Conservation (phyloP, 495 filamentous ascomycete genomes). For the Cercophora sp. region DNA sequence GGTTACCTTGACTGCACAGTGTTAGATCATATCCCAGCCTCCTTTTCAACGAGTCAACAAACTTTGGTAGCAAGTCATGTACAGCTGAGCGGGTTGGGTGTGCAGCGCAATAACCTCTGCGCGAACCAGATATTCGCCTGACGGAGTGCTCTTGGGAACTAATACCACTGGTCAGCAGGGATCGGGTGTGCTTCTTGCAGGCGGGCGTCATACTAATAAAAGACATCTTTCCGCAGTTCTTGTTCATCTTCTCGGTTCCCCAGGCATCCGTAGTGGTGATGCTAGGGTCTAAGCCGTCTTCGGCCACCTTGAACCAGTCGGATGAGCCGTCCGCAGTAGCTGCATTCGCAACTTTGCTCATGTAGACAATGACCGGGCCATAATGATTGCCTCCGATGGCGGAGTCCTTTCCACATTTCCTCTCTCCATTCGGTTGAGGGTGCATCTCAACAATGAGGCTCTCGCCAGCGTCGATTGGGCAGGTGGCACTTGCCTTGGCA, state of each 20-base stretch:
- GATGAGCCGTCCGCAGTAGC: slow-evolving; percentile 34
- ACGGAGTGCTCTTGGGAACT: slow-evolving; percentile 26
- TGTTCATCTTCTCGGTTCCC: slow-evolving; percentile 39
- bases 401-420: slow-evolving; percentile 35
- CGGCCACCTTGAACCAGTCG: slow-evolving; percentile 45
- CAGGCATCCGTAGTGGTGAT: slow-evolving; percentile 26
- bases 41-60: slow-evolving; percentile 6
- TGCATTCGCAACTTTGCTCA: slow-evolving; percentile 44
- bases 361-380: slow-evolving; percentile 48
- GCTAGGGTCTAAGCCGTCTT: slow-evolving; percentile 23
- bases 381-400: slow-evolving; percentile 51
- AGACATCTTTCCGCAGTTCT: slow-evolving; percentile 38
- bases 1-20: slow-evolving; percentile 5
- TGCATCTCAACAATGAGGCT: slow-evolving; percentile 50
- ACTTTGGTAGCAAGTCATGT: slow-evolving; percentile 40
- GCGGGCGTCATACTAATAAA: slow-evolving; percentile 8
- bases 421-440: slow-evolving; percentile 42
- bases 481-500: slow-evolving; percentile 16
- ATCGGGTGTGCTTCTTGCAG: neutral
- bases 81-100: slow-evolving; percentile 31
- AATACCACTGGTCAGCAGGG: slow-evolving; percentile 4
- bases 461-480: slow-evolving; percentile 34
- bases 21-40: neutral
- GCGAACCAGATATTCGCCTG: slow-evolving; percentile 41
- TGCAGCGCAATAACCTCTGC: slow-evolving; percentile 45